Evolutionary conservation across 805 yeast genomes (phyloP).

Genomic region (Yamadazyma takamatsuzukensis): DNA sequence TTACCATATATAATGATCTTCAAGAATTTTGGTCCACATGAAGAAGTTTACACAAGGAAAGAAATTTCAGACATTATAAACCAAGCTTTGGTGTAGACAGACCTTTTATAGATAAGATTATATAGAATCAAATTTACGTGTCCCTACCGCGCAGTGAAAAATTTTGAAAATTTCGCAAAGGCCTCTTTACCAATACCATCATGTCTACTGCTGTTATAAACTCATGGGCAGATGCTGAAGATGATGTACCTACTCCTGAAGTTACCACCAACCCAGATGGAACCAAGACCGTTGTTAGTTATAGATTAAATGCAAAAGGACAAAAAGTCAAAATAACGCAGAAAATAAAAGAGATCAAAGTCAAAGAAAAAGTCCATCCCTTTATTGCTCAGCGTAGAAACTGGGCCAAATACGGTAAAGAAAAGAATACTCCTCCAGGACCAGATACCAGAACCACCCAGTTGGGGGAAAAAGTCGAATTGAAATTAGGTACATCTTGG

Average conservation of each 20-base stretch:
- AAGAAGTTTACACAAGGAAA: constrained; percentile 53
- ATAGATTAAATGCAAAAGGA: constrained; percentile 70
- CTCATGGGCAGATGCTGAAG: constrained; percentile 73
- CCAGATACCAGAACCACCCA: constrained; percentile 88
- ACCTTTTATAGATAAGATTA: too few relatives aligned
- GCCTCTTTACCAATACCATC: not conserved
- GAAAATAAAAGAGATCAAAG: constrained; percentile 70
- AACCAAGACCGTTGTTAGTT: constrained; percentile 81
- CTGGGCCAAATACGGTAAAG: constrained; percentile 88
- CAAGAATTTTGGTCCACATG: constrained; percentile 57
- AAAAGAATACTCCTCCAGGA: constrained; percentile 67
- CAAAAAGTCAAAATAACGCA: constrained; percentile 86
- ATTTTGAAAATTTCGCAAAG: too few relatives aligned
- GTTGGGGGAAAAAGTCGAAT: constrained; percentile 76
- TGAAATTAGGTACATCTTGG: constrained; percentile 74
- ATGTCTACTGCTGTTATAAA: constrained; percentile 37
- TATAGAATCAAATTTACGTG: too few relatives aligned
- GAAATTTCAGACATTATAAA: constrained; percentile 38
- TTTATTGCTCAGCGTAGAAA: constrained; percentile 81
- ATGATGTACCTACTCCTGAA: constrained; percentile 70
- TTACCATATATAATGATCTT: constrained; percentile 3
- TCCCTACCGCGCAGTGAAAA: too few relatives aligned
- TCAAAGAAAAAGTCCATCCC: constrained; percentile 79
- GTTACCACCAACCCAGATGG: constrained; percentile 80
- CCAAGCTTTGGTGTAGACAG: too few relatives aligned